A percentile compares a stretch with the other conserved stretches of the same genome.
phyloP scores from a whole-genome alignment of 805 yeast genomes.

The Metschnikowia lunata region DNA sequence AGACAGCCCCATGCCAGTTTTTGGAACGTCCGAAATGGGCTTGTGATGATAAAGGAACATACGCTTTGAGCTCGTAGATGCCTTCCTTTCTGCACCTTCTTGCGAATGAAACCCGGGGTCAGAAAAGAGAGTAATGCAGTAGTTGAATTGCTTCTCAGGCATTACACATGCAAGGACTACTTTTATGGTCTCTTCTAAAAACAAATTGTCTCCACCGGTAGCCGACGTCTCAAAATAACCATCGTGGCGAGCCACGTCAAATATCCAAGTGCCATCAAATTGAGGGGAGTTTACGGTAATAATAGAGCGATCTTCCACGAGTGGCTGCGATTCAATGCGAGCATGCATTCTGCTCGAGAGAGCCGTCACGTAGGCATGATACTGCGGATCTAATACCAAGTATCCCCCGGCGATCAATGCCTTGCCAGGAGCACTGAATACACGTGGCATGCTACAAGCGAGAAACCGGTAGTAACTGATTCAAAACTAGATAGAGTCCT shows the following conservation, averaged over 20 bases:
- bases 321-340: slow-evolving; percentile 29
- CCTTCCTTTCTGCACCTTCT: slow-evolving; percentile 35
- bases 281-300: slow-evolving; percentile 69
- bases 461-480: background rate
- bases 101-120: slow-evolving; percentile 91
- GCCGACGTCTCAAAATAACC: background rate
- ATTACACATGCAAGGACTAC: slow-evolving; percentile 51
- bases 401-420: slow-evolving; percentile 95
- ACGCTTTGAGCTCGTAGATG: slow-evolving; percentile 33
- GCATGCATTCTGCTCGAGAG: slow-evolving; percentile 89
- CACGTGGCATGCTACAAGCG: slow-evolving; percentile 26
- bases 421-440: slow-evolving; percentile 93
- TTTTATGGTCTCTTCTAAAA: slow-evolving; percentile 59
- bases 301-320: slow-evolving; percentile 10
- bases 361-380: slow-evolving; percentile 78
- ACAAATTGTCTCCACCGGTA: slow-evolving; percentile 56
- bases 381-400: slow-evolving; percentile 75
- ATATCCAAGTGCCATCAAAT: slow-evolving; percentile 71
- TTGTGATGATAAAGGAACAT: slow-evolving; percentile 56
- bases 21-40: slow-evolving; percentile 70
- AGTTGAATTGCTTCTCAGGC: slow-evolving; percentile 24
- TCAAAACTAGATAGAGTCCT: background rate
- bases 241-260: slow-evolving; percentile 22
- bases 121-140: slow-evolving; percentile 62
- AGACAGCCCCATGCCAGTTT: slow-evolving; percentile 94